Conservation (phyloP, 345 rosid genomes). For the Cardamine occulta region DNA sequence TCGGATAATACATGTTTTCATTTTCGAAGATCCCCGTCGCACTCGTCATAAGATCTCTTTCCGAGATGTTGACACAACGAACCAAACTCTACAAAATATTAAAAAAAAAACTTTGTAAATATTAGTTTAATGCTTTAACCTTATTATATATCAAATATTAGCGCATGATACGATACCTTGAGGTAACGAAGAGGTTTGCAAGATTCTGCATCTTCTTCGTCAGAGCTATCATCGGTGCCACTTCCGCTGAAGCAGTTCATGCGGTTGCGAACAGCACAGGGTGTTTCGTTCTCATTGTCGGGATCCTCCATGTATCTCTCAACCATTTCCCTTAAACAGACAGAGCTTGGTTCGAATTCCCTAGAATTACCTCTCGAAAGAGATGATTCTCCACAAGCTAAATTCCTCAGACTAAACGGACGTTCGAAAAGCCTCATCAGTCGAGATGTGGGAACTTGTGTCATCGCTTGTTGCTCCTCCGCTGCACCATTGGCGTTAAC, state of each 20-base stretch:
- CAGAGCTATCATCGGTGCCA: slow-evolving; percentile 15
- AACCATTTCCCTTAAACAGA: slow-evolving; percentile 2
- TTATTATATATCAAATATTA: background rate
- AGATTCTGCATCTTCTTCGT: slow-evolving; percentile 3
- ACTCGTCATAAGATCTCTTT: slow-evolving; percentile 63
- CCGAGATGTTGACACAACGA: slow-evolving; percentile 49
- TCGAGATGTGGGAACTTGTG: background rate
- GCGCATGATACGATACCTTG: slow-evolving; percentile 3
- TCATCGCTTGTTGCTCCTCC: background rate
- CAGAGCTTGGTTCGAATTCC: slow-evolving; percentile 16
- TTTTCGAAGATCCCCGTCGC: slow-evolving; percentile 60
- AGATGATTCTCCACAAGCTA: background rate
- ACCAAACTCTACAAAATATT: slow-evolving; percentile 53
- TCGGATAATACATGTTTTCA: slow-evolving; percentile 52
- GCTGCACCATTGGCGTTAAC: background rate
- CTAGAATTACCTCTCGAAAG: background rate
- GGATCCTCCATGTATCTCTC: slow-evolving; percentile 16
- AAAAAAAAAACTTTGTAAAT: background rate
- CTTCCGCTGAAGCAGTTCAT: slow-evolving; percentile 4
- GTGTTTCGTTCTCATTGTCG: background rate
- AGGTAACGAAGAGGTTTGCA: background rate
- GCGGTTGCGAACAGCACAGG: background rate
- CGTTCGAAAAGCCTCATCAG: background rate
- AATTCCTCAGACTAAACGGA: background rate
- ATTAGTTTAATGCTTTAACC: background rate